Evolutionary conservation across 2,329 filamentous ascomycete genomes (phyloP).

Genomic region (Sclerotinia nivalis): DNA sequence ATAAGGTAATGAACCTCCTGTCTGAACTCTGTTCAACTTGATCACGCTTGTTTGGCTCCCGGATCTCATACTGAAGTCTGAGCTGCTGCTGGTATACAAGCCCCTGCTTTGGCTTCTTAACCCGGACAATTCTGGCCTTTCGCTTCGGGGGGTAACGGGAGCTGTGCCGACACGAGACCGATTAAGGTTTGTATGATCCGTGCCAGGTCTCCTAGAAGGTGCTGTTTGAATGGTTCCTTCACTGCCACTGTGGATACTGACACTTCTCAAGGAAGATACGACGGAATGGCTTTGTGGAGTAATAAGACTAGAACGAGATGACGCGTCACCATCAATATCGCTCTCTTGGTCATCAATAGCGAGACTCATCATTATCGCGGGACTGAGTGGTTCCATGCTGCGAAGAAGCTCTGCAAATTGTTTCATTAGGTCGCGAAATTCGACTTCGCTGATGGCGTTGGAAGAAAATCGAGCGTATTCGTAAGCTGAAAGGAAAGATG

Average conservation of each 20-base stretch:
- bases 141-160: constrained; percentile 36
- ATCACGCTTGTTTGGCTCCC: constrained; percentile 39
- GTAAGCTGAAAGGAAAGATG: constrained; percentile 71
- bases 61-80: constrained; percentile 33
- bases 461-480: constrained; percentile 84
- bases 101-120: constrained; percentile 33
- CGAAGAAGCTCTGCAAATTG: constrained; percentile 80
- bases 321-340: constrained; percentile 38
- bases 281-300: constrained; percentile 37
- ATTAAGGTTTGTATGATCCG: constrained; percentile 26
- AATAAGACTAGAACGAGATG: constrained; percentile 25
- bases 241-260: constrained; percentile 33
- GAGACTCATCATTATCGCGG: constrained; percentile 32
- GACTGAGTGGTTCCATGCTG: constrained; percentile 60
- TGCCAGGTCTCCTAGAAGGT: constrained; percentile 29
- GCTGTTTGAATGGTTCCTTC: constrained; percentile 39
- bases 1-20: constrained; percentile 36
- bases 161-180: constrained; percentile 33
- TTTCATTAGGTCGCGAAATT: constrained; percentile 79
- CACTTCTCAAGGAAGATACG: constrained; percentile 30
- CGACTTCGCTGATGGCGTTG: constrained; percentile 62
- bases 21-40: constrained; percentile 34
- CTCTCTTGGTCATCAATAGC: constrained; percentile 33
- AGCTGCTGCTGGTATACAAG: constrained; percentile 32
- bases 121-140: constrained; percentile 28